Percentiles rank a stretch among this genome's conserved stretches.
Evolutionary conservation across 352 stramenopile genomes (phyloP).

Genomic region (Globisporangium perplexum): DNA sequence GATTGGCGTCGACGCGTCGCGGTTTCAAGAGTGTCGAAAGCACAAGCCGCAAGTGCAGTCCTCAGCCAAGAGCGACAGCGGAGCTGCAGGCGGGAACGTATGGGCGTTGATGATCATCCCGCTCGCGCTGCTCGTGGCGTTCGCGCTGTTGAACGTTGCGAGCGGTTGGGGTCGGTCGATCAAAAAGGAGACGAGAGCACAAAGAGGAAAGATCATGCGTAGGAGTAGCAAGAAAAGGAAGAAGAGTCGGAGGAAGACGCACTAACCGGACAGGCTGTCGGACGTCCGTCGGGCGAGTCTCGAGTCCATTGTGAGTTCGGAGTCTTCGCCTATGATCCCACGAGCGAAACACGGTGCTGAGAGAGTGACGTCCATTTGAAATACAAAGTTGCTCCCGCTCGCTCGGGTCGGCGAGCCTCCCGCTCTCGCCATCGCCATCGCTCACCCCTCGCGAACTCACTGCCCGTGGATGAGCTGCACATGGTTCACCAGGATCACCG

Average conservation of each 20-base stretch:
- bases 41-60: background rate
- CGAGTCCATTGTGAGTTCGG: no score
- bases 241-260: conserved; percentile 1
- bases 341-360: no score
- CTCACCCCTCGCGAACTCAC: background rate
- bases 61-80: background rate
- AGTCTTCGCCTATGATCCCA: no score
- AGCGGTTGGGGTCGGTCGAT: no score
- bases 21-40: conserved; percentile 6
- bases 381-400: background rate
- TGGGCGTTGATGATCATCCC: background rate
- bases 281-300: no score
- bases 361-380: background rate
- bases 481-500: conserved; percentile 74
- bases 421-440: no score
- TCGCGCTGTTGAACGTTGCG: conserved; percentile 7
- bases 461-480: conserved; percentile 58
- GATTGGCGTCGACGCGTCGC: background rate
- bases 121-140: background rate
- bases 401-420: background rate
- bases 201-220: conserved; percentile 4
- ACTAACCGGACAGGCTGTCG: no score
- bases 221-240: conserved; percentile 6
- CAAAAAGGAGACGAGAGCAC: conserved; percentile 11
- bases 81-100: no score